Evolutionary conservation across 2,329 filamentous ascomycete genomes (phyloP), one percentile per base, ranked within the genome.

Genomic region (Pseudodiploospora longispora): DNA sequence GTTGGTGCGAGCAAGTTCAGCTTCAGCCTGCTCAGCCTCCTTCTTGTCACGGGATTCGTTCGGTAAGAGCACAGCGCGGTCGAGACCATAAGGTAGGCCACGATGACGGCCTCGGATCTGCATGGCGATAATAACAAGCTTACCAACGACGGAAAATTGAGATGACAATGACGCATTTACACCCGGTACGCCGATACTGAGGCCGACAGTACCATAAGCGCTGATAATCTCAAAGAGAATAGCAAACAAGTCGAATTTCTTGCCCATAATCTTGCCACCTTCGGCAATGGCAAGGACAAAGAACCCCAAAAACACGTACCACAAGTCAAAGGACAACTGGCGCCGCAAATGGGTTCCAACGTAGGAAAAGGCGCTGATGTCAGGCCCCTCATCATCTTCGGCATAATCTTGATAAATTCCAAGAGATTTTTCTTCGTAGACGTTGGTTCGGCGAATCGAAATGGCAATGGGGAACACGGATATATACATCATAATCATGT

Each of bases 401-500:
- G 69, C 61, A 1, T 68, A 59, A 19, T 66, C 67, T 40, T 68
- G 70, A 57, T 85, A 89, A 30, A 94, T 80, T 5, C 87, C 87
- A 1, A 93, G 75, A 1, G 83, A 87, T 52, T 83, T 87, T 60
- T 97, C 91, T 64, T 96, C 91, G 68, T 97, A 97, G 3, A 96
- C 91, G 60, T 97, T 97, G 47, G 91, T 96, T 51, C 87, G 76
- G 42, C 91, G 88, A 55, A 97, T 85, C 6, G 87, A 93, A 56
- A 97, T 97, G 59, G 93, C 91, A 55, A 97, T 95, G 5, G 91
- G 91, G 55, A 95, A 95, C 47, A 96, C 87, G 46, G 90, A 95
- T 50, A 97, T 95, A 65, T 97, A 97, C 93, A 97, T 97, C 93
- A 97, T 97, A 64, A 97, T 83, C 65, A 97, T 72, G 67, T 96